A percentile compares a stretch with the other conserved stretches of the same genome.
phyloP scores from a whole-genome alignment of 345 rosid genomes.

The Pistacia vera region DNA sequence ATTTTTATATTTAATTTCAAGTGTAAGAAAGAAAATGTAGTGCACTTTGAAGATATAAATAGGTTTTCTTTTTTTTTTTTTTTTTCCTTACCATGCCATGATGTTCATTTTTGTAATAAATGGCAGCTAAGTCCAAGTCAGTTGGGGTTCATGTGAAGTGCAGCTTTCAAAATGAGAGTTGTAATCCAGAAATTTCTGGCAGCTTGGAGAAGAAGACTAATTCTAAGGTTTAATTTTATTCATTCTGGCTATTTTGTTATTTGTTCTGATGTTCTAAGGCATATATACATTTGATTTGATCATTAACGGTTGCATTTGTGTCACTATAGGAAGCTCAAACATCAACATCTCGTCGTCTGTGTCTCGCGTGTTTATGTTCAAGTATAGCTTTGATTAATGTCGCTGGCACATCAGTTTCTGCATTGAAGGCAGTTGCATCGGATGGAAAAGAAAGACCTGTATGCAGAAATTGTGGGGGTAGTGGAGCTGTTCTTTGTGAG shows the following conservation, averaged over 20 bases:
- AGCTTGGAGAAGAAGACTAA: slow-evolving; percentile 21
- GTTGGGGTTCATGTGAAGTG: slow-evolving; percentile 39
- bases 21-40: too few species aligned
- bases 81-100: neutral
- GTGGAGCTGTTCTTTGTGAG: slow-evolving; percentile 91
- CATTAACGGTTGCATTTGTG: neutral
- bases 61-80: too few species aligned
- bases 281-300: too few species aligned
- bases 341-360: slow-evolving; percentile 59
- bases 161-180: slow-evolving; percentile 33
- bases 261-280: too few species aligned
- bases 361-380: slow-evolving; percentile 74
- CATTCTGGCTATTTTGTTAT: neutral
- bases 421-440: slow-evolving; percentile 42
- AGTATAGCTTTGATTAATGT: slow-evolving; percentile 52
- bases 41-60: too few species aligned
- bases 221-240: slow-evolving; percentile 30
- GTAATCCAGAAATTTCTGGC: slow-evolving; percentile 21
- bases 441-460: slow-evolving; percentile 66
- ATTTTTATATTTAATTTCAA: too few species aligned
- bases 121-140: slow-evolving; percentile 29
- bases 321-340: slow-evolving; percentile 42
- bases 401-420: slow-evolving; percentile 42
- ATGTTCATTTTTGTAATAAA: neutral
- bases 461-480: slow-evolving; percentile 83